Conservation (phyloP, 305 asterid species). For the Plantago lanceolata region DNA sequence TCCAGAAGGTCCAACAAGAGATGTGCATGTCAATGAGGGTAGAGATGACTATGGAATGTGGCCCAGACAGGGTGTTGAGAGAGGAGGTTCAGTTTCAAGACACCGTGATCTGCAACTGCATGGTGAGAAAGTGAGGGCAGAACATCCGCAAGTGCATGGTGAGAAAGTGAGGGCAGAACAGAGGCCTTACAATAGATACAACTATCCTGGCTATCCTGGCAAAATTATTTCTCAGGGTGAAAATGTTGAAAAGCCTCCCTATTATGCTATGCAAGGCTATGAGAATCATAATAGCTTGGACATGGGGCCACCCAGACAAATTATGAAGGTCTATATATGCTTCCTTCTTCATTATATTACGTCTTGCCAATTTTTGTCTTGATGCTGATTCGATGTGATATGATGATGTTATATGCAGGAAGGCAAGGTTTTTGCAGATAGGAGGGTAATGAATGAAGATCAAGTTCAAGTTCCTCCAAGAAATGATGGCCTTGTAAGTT, state of each 20-base stretch:
- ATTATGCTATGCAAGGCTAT: conserved; percentile 25
- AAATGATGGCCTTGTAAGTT: conserved; percentile 45
- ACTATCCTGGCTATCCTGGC: conserved; percentile 30
- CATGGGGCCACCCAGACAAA: conserved; percentile 34
- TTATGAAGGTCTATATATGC: conserved; percentile 38
- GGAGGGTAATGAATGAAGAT: conserved; percentile 37
- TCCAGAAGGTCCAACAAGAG: conserved; percentile 41
- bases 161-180: conserved; percentile 36
- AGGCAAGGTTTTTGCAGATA: conserved; percentile 28
- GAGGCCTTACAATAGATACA: conserved; percentile 27
- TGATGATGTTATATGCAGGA: conserved; percentile 37
- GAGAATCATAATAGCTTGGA: conserved; percentile 27
- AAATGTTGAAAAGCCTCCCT: conserved; percentile 29
- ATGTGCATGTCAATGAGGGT: conserved; percentile 33
- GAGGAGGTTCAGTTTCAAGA: conserved; percentile 35
- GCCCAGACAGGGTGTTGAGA: conserved; percentile 41
- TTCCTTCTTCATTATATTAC: conserved; percentile 4
- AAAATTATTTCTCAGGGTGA: conserved; percentile 32
- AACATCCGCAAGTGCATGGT: conserved; percentile 31
- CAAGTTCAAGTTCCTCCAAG: conserved; percentile 33
- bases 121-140: no score
- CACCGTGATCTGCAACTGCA: conserved; percentile 31
- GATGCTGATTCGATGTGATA: conserved; percentile 23
- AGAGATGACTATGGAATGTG: conserved; percentile 33
- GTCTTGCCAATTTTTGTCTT: conserved; percentile 1